Percentiles rank a stretch among this genome's conserved stretches.
phyloP scores from a whole-genome alignment of 257 asterid genomes.

The Fraxinus quadrangulata region DNA sequence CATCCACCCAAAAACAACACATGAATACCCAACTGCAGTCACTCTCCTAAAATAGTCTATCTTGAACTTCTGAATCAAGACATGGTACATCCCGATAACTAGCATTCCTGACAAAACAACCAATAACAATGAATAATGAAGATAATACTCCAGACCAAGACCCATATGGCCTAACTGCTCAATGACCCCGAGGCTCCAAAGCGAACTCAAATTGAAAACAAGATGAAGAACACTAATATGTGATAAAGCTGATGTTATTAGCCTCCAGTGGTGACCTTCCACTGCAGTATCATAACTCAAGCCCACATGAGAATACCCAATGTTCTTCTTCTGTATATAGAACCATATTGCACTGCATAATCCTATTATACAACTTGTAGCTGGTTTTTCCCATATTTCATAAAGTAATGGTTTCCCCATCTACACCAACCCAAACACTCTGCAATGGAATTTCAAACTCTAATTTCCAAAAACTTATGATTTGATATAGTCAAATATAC shows the following conservation, averaged over 20 bases:
- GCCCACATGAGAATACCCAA: slow-evolving; percentile 88
- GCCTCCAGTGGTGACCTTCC: slow-evolving; percentile 94
- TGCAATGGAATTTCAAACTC: slow-evolving; percentile 15
- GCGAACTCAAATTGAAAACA: slow-evolving; percentile 93
- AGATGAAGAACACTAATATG: slow-evolving; percentile 91
- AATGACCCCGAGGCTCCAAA: slow-evolving; percentile 88
- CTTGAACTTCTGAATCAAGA: slow-evolving; percentile 73
- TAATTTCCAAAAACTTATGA: slow-evolving; percentile 1
- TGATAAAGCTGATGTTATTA: slow-evolving; percentile 85
- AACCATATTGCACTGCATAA: slow-evolving; percentile 81
- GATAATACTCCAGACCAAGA: slow-evolving; percentile 79
- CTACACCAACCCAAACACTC: slow-evolving; percentile 2
- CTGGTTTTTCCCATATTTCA: slow-evolving; percentile 91
- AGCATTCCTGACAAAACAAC: slow-evolving; percentile 80
- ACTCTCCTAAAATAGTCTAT: slow-evolving; percentile 84
- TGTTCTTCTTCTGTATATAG: slow-evolving; percentile 76
- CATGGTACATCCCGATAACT: slow-evolving; percentile 75
- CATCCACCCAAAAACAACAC: slow-evolving; percentile 99
- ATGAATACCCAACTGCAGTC: slow-evolving; percentile 95
- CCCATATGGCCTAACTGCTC: slow-evolving; percentile 70
- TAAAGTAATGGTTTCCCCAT: slow-evolving; percentile 92
- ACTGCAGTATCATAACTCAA: slow-evolving; percentile 82
- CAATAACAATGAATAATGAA: slow-evolving; percentile 75
- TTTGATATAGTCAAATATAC: not conserved
- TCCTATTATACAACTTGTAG: slow-evolving; percentile 81